A percentile compares a stretch with the other conserved stretches of the same genome.
Conservation (phyloP, 768 basidiomycete species). For the Paxillus ammoniavirescens region DNA sequence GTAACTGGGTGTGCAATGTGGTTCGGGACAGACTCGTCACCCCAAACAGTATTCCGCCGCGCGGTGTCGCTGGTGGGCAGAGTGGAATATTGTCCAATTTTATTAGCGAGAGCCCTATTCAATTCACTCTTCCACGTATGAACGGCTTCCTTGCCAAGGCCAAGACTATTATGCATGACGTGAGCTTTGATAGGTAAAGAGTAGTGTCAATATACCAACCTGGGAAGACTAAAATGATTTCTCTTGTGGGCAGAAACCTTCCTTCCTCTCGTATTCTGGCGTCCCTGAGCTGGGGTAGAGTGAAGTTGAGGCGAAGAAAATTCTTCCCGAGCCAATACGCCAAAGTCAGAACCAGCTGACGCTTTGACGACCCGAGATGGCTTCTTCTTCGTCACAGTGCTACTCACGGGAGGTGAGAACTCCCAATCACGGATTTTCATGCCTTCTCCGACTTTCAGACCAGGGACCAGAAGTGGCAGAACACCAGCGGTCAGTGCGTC, state of each 20-base stretch:
- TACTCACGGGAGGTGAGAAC: constrained; percentile 34
- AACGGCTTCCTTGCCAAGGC: constrained; percentile 58
- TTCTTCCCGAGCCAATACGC: constrained; percentile 33
- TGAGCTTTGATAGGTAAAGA: neutral
- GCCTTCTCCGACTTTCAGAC: constrained; percentile 54
- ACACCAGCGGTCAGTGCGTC: constrained; percentile 70
- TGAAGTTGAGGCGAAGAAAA: constrained; percentile 58
- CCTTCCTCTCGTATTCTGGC: constrained; percentile 29
- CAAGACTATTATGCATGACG: constrained; percentile 41
- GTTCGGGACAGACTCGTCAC: constrained; percentile 40
- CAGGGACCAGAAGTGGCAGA: constrained; percentile 65
- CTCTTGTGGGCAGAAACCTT: constrained; percentile 57
- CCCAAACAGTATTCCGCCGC: constrained; percentile 49
- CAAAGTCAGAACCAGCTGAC: constrained; percentile 23
- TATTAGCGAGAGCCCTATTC: constrained; percentile 45
- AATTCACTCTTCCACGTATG: constrained; percentile 60
- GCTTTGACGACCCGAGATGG: constrained; percentile 17
- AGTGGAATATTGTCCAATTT: constrained; percentile 38
- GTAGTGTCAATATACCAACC: constrained; percentile 38
- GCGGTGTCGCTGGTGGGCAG: constrained; percentile 41
- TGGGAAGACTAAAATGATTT: constrained; percentile 66
- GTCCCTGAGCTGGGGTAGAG: constrained; percentile 56
- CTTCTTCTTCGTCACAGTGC: constrained; percentile 38
- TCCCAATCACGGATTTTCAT: constrained; percentile 52
- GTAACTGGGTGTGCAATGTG: constrained; percentile 27